Conservation (phyloP, 225 moss, liverwort and hornwort species). For the Bryum argenteum region DNA sequence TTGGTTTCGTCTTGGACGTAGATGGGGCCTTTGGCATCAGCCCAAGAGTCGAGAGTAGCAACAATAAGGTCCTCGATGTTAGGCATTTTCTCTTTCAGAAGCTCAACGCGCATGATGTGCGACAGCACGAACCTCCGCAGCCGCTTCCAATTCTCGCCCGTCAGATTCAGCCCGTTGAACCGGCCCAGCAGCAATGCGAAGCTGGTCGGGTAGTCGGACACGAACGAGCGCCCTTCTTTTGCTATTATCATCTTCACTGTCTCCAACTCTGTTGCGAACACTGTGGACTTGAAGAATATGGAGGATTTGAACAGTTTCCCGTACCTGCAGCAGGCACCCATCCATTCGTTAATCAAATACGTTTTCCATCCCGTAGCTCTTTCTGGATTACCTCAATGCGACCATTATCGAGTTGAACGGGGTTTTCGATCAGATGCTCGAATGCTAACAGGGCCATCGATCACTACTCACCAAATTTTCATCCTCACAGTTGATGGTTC, state of each 20-base stretch:
- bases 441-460: too few relatives aligned
- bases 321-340: constrained; percentile 28
- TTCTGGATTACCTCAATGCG: too few relatives aligned
- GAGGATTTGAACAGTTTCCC: constrained; percentile 58
- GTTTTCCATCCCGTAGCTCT: too few relatives aligned
- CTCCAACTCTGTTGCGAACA: constrained; percentile 47
- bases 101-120: constrained; percentile 49
- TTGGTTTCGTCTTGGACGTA: constrained; percentile 61
- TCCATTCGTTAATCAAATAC: background rate
- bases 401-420: too few relatives aligned
- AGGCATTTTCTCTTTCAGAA: constrained; percentile 41
- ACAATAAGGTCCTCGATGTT: constrained; percentile 52
- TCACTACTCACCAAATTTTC: too few relatives aligned
- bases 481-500: too few relatives aligned
- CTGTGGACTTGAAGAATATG: constrained; percentile 46
- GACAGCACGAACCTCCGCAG: constrained; percentile 41
- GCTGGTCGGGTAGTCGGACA: constrained; percentile 54
- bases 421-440: too few relatives aligned
- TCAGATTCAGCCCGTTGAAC: constrained; percentile 55
- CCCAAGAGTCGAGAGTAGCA: constrained; percentile 41
- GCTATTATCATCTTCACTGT: constrained; percentile 63
- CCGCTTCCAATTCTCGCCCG: constrained; percentile 61
- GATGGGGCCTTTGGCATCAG: constrained; percentile 30
- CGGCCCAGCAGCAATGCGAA: constrained; percentile 53
- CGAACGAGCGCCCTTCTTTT: constrained; percentile 55